Conservation (phyloP, 2,329 filamentous ascomycete species). For the Colletotrichum caudatum region DNA sequence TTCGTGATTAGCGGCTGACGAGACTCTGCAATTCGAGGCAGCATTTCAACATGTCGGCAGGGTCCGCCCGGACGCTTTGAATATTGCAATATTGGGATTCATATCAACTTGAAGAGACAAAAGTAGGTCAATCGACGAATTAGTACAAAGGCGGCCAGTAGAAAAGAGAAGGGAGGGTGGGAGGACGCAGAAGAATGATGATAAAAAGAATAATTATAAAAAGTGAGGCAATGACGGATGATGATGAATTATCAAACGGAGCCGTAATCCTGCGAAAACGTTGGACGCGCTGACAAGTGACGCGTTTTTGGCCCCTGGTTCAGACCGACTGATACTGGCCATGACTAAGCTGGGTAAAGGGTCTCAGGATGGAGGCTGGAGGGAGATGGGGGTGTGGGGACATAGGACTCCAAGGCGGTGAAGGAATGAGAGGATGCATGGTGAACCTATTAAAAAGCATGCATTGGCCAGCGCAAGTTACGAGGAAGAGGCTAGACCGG, state of each 20-base stretch:
- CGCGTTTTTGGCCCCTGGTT: not conserved
- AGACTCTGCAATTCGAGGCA: constrained; percentile 18
- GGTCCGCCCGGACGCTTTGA: constrained; percentile 17
- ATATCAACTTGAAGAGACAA: constrained; percentile 37
- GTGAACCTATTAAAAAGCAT: constrained; percentile 2
- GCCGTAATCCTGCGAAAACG: not conserved
- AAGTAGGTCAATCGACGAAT: not conserved
- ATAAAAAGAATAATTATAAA: not conserved
- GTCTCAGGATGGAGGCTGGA: not conserved
- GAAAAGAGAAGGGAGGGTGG: too few relatives aligned
- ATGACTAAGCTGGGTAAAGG: not conserved
- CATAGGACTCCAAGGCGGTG: constrained; percentile 6
- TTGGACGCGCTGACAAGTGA: not conserved
- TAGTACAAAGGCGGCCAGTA: not conserved
- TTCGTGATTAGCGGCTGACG: constrained; percentile 16
- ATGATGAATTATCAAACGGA: not conserved
- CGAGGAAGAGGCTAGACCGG: constrained; percentile 6
- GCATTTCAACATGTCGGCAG: constrained; percentile 37
- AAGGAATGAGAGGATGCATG: not conserved
- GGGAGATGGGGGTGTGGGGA: not conserved
- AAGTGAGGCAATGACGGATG: not conserved
- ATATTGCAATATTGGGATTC: constrained; percentile 30
- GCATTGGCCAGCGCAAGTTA: not conserved
- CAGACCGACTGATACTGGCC: not conserved
- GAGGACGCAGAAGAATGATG: too few relatives aligned